Percentiles rank a stretch among this genome's conserved stretches.
phyloP scores from a whole-genome alignment of 2,329 filamentous ascomycete species.

The Phoma herbarum region DNA sequence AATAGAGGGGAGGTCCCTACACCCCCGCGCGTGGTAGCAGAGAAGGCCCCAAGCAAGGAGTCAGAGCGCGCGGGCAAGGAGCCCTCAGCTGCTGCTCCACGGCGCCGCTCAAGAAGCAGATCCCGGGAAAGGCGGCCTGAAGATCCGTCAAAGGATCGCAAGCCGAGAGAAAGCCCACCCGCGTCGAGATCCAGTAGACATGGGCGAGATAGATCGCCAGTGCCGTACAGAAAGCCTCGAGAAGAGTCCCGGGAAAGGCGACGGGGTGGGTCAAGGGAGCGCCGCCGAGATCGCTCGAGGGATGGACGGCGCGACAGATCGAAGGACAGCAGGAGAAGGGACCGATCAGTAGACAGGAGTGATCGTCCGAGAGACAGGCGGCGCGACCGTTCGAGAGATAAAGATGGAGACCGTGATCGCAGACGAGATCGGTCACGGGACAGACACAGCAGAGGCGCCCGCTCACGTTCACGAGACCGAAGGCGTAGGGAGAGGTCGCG shows the following conservation, averaged over 20 bases:
- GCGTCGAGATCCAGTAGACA: constrained; percentile 20
- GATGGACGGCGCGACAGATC: constrained; percentile 32
- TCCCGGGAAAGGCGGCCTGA: constrained; percentile 24
- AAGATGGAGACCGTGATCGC: constrained; percentile 24
- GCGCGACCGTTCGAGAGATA: constrained; percentile 31
- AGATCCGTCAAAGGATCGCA: constrained; percentile 25
- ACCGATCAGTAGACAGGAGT: constrained; percentile 25
- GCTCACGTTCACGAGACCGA: constrained; percentile 26
- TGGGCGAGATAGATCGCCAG: constrained; percentile 35
- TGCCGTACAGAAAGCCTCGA: constrained; percentile 41
- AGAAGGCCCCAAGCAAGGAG: constrained; percentile 17
- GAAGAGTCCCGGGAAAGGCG: constrained; percentile 27
- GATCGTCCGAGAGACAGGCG: constrained; percentile 27
- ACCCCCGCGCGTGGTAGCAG: constrained; percentile 30
- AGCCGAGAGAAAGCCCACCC: constrained; percentile 24
- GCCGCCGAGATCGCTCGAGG: constrained; percentile 25
- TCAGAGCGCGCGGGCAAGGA: constrained; percentile 25
- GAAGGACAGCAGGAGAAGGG: constrained; percentile 20
- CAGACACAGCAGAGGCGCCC: constrained; percentile 22
- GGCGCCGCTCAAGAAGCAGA: constrained; percentile 28
- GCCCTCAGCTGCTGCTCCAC: constrained; percentile 16
- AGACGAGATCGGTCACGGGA: constrained; percentile 24
- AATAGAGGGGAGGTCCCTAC: constrained; percentile 26
- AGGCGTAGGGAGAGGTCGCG: constrained; percentile 26
- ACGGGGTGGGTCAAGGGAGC: constrained; percentile 24